Base-by-base conservation (phyloP, 2,329 filamentous ascomycete genomes). In the Fusarium sp. region DNA sequence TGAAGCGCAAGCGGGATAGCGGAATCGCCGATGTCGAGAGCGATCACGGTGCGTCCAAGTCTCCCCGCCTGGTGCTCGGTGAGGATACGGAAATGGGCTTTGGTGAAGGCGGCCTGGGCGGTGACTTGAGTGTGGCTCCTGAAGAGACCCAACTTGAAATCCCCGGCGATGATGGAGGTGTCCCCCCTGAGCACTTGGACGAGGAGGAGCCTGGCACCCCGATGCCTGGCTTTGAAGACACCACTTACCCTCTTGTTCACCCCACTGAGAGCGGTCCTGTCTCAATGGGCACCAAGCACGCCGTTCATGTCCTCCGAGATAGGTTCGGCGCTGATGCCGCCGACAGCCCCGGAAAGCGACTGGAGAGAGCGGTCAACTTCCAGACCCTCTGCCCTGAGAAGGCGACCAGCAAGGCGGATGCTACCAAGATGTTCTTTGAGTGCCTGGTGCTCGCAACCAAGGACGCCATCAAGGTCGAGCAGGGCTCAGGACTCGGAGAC, bases 341-440 rank as follows among this genome's bases (percentile, higher is more conserved):
- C 56, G 87, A 89, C 23, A 91, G 91, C 73, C 89, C 92, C 4
- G 90, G 92, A 66, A 92, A 93, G 83, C 91, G 95, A 78, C 93
- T 92, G 82, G 93, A 93, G 82, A 89, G 88, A 27, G 91, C 91
- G 14, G 95, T 97, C 4, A 88, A 97, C 4, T 98, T 99, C 87
- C 96, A 98, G 79, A 93, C 97, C 67, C 88, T 99, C 57, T 89
- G 98, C 37, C 97, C 97, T 0, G 94, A 97, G 83, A 85, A 88
- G 74, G 90, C 89, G 70, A 96, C 96, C 1, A 95, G 90, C 75
- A 94, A 94, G 83, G 93, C 93, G 10, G 97, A 98, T 79, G 97
- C 97, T 0, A 99, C 97, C 50, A 98, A 98, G 88, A 98, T 99
- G 95, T 99, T 99, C 86, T 99, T 99, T 79, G 97, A 99, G 85